A percentile compares a stretch with the other conserved stretches of the same genome.
phyloP scores from a whole-genome alignment of 495 filamentous ascomycete genomes.

The Rhypophila decipiens region DNA sequence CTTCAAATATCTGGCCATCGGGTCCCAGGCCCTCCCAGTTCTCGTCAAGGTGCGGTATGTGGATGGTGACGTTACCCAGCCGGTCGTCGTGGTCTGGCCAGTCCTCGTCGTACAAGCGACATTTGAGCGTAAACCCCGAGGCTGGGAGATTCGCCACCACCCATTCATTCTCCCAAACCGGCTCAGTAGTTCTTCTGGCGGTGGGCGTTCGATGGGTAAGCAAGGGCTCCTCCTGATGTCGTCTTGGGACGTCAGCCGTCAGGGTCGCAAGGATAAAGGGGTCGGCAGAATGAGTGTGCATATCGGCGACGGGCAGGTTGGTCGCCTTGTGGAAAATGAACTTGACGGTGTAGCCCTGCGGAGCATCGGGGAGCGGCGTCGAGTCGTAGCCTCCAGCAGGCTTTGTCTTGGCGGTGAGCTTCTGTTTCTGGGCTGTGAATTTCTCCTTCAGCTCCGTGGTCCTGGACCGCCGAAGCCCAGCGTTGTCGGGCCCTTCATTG shows the following conservation, averaged over 20 bases:
- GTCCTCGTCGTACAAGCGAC: conserved; percentile 83
- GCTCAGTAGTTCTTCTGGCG: conserved; percentile 59
- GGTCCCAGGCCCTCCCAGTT: conserved; percentile 63
- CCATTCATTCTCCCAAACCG: conserved; percentile 81
- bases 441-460: conserved; percentile 32
- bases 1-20: conserved; percentile 50
- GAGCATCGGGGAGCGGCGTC: conserved; percentile 66
- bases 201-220: conserved; percentile 72
- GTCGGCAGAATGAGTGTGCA: conserved; percentile 71
- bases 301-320: conserved; percentile 76
- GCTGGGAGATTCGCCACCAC: conserved; percentile 77
- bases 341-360: conserved; percentile 73
- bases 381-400: conserved; percentile 74
- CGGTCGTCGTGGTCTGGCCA: conserved; percentile 79
- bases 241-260: conserved; percentile 49
- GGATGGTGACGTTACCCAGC: conserved; percentile 73
- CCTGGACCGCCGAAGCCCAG: not conserved
- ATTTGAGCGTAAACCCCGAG: conserved; percentile 73
- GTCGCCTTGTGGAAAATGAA: conserved; percentile 77
- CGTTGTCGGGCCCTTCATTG: not conserved
- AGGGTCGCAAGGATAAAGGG: conserved; percentile 74
- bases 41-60: conserved; percentile 50
- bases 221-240: conserved; percentile 74
- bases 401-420: conserved; percentile 45
- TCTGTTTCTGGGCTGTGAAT: conserved; percentile 51